phyloP scores from a whole-genome alignment of 108 stramenopile species.

The Discostella stelligeroides region DNA sequence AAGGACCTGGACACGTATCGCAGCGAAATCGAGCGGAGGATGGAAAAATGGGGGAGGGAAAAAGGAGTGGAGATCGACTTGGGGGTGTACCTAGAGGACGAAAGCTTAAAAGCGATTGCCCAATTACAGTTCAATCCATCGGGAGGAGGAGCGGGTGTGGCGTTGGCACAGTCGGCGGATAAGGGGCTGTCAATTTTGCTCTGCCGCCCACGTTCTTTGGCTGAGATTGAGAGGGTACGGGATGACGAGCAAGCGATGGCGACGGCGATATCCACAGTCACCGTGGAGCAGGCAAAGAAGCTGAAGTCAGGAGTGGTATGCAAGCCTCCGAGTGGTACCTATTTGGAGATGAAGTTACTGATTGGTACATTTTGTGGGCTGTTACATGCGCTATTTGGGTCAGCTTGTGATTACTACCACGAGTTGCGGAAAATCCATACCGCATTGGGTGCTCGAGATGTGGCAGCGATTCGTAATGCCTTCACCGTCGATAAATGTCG shows the following conservation, averaged over 20 bases:
- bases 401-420: neutral
- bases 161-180: too few species aligned
- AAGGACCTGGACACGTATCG: too few species aligned
- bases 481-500: neutral
- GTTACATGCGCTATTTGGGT: neutral
- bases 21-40: too few species aligned
- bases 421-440: neutral
- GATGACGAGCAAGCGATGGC: neutral
- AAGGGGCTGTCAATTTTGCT: too few species aligned
- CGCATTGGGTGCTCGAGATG: neutral
- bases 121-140: too few species aligned
- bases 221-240: too few species aligned
- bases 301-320: neutral
- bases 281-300: neutral
- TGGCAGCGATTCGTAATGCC: neutral
- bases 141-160: too few species aligned
- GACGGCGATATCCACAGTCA: neutral
- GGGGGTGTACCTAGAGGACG: too few species aligned
- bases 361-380: neutral
- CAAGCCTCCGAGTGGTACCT: neutral
- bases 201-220: too few species aligned
- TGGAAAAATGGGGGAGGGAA: too few species aligned
- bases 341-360: neutral
- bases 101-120: too few species aligned
- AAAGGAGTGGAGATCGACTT: too few species aligned